A percentile compares a stretch with the other conserved stretches of the same genome.
These are phyloP conservation scores for Verbena officinalis DNA, from an alignment of 257 asterid genomes.

Conservation along the genomic window DNA sequence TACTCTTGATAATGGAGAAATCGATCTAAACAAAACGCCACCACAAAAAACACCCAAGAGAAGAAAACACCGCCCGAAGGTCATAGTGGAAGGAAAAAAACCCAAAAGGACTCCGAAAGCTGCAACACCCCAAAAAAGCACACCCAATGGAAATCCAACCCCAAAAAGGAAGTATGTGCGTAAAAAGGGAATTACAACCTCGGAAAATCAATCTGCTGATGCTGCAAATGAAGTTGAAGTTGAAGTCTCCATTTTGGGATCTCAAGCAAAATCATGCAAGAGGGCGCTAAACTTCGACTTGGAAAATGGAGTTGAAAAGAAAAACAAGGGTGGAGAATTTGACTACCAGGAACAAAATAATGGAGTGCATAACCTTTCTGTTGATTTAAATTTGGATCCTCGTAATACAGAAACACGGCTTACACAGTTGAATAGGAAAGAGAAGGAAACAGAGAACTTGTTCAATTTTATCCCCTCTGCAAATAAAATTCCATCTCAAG, in stretches of 20 bases:
- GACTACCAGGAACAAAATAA: constrained; percentile 36
- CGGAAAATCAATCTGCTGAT: constrained; percentile 39
- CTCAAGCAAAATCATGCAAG: constrained; percentile 58
- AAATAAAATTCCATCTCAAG: constrained; percentile 36
- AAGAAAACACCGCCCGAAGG: constrained; percentile 90
- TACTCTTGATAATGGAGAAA: constrained; percentile 43
- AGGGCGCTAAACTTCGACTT: constrained; percentile 60
- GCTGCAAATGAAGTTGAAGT: constrained; percentile 32
- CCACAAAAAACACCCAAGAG: constrained; percentile 65
- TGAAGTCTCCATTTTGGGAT: constrained; percentile 34
- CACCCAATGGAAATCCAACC: constrained; percentile 40
- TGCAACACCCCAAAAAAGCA: constrained; percentile 34
- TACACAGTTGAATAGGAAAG: constrained; percentile 35
- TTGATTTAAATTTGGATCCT: constrained; percentile 42
- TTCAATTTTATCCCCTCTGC: constrained; percentile 16
- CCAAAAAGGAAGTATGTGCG: constrained; percentile 71
- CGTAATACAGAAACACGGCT: constrained; percentile 41
- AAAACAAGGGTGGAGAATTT: constrained; percentile 32
- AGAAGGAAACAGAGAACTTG: constrained; percentile 29
- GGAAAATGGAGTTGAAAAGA: constrained; percentile 41
- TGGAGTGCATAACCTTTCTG: constrained; percentile 37
- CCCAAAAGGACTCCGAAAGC: constrained; percentile 62
- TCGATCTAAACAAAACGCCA: constrained; percentile 78
- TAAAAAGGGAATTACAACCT: constrained; percentile 40
- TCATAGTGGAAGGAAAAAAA: constrained; percentile 75